Conservation (phyloP, 2,329 filamentous ascomycete genomes). For the Thielaviopsis musarum region DNA sequence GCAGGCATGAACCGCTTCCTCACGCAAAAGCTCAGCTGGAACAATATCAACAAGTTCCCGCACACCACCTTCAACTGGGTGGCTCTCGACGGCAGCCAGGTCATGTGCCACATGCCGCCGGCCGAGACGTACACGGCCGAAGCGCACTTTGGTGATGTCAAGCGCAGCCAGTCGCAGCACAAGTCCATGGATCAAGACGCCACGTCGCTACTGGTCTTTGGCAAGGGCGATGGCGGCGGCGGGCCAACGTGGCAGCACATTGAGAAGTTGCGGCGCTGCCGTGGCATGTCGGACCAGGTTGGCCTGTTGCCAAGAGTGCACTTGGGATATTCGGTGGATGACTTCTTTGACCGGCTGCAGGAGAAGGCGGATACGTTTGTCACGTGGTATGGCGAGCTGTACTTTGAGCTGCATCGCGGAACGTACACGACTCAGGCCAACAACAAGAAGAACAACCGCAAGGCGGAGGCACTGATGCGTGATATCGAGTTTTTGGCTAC, state of each 20-base stretch:
- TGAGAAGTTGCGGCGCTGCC: conserved; percentile 84
- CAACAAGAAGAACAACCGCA: conserved; percentile 89
- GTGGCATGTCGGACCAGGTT: conserved; percentile 76
- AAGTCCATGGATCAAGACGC: conserved; percentile 91
- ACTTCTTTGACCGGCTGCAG: conserved; percentile 79
- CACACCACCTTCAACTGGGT: conserved; percentile 99
- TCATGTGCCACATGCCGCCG: conserved; percentile 94
- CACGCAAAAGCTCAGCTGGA: conserved; percentile 98
- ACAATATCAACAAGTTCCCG: conserved; percentile 98
- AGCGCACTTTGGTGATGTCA: conserved; percentile 88
- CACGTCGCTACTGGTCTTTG: conserved; percentile 82
- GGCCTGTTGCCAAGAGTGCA: conserved; percentile 74
- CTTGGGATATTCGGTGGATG: conserved; percentile 78
- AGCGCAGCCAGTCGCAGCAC: conserved; percentile 75
- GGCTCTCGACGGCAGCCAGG: conserved; percentile 82
- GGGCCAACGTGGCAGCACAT: conserved; percentile 87
- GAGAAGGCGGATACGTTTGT: conserved; percentile 64
- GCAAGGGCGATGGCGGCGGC: conserved; percentile 90
- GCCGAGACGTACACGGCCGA: conserved; percentile 90
- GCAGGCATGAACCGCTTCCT: conserved; percentile 96
- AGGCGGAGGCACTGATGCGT: conserved; percentile 67
- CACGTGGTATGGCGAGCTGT: conserved; percentile 96
- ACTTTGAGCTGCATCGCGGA: conserved; percentile 92
- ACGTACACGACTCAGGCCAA: conserved; percentile 96
- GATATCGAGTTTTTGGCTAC: conserved; percentile 82